These are phyloP conservation scores for Cymbopogon flexuosus DNA, from an alignment of 202 grass and related monocot genomes.

Conservation along the genomic window DNA sequence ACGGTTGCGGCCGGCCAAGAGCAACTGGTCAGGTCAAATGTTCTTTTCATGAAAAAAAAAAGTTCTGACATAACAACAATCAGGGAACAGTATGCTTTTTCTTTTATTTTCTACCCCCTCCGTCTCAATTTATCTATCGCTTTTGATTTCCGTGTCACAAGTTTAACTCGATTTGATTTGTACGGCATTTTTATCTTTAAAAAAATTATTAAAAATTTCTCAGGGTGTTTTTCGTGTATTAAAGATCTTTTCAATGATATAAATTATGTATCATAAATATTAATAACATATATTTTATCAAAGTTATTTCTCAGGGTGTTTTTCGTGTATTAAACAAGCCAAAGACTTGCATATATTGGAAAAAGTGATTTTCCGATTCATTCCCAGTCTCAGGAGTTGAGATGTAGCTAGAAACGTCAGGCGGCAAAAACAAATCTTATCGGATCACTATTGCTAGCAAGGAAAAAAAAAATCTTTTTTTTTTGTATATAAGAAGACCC, in stretches of 20 bases:
- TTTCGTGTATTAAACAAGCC: neutral
- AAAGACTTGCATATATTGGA: neutral
- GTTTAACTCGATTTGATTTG: too few relatives aligned
- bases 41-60: neutral
- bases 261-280: too few relatives aligned
- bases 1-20: neutral
- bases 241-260: too few relatives aligned
- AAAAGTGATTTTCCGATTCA: neutral
- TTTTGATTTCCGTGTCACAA: too few relatives aligned
- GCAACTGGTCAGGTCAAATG: conserved; percentile 17
- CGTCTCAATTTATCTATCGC: too few relatives aligned
- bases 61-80: neutral
- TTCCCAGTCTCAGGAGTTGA: too few relatives aligned
- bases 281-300: too few relatives aligned
- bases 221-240: too few relatives aligned
- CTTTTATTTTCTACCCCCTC: too few relatives aligned
- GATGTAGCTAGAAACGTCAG: neutral
- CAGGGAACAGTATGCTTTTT: neutral
- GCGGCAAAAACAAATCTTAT: neutral
- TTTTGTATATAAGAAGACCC: neutral
- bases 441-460: neutral
- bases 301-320: too few relatives aligned
- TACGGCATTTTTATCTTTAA: too few relatives aligned
- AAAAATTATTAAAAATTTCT: too few relatives aligned
- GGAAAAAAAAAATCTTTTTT: neutral